Conservation (phyloP, 2,329 filamentous ascomycete species). For the Pseudogymnoascus sp. region DNA sequence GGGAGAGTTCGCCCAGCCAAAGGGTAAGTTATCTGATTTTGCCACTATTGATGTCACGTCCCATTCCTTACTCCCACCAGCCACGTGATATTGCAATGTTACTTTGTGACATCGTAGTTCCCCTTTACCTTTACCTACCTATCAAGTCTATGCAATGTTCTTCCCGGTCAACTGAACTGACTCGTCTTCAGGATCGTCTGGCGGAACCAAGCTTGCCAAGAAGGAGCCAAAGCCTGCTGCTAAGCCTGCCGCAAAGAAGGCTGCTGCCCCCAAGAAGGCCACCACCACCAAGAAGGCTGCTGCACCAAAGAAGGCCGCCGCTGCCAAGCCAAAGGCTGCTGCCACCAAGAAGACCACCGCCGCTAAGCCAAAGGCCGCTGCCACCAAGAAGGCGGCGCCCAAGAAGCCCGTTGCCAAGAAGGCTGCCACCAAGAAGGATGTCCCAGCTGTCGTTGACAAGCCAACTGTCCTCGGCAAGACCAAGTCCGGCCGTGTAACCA, state of each 20-base stretch:
- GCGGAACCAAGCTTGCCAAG: conserved; percentile 65
- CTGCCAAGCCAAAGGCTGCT: conserved; percentile 32
- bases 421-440: conserved; percentile 34
- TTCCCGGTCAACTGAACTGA: conserved; percentile 20
- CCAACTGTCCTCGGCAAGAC: conserved; percentile 59
- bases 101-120: not conserved
- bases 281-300: conserved; percentile 29
- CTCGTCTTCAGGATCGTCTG: conserved; percentile 50
- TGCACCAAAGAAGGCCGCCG: conserved; percentile 16
- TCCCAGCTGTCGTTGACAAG: conserved; percentile 57
- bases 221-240: conserved; percentile 45
- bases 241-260: conserved; percentile 16
- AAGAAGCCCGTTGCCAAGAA: conserved; percentile 34
- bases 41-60: not conserved
- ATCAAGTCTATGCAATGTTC: not conserved
- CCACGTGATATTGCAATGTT: not conserved
- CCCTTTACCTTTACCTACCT: not conserved
- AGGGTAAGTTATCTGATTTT: conserved; percentile 49
- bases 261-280: conserved; percentile 24
- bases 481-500: conserved; percentile 65
- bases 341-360: conserved; percentile 37
- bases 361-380: conserved; percentile 36
- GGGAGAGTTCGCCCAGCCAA: conserved; percentile 61
- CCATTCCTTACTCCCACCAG: conserved; percentile 1
- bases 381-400: conserved; percentile 32